Evolutionary conservation across 352 stramenopile species (phyloP).

Genomic region (Phytophthora pluvialis): DNA sequence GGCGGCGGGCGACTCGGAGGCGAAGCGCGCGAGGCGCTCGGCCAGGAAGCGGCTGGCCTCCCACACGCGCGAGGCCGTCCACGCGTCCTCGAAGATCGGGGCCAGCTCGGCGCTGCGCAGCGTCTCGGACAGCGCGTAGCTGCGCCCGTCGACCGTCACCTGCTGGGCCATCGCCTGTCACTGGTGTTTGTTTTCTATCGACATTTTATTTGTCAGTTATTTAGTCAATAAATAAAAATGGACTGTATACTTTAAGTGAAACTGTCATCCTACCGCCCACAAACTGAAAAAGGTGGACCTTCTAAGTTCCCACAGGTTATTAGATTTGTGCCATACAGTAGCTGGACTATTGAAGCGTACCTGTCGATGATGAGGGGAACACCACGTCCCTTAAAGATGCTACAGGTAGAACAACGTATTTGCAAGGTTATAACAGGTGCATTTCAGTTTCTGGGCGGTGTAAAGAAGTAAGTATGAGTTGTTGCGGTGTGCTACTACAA

Average conservation of each 20-base stretch:
- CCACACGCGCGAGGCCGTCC: constrained; percentile 84
- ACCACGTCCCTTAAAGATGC: too few relatives aligned
- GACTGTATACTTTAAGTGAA: background rate
- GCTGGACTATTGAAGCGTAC: too few relatives aligned
- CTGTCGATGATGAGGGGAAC: too few relatives aligned
- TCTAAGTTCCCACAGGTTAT: constrained; percentile 5
- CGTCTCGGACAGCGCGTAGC: constrained; percentile 80
- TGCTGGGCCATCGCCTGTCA: constrained; percentile 19
- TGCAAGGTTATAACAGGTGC: too few relatives aligned
- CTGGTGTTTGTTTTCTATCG: too few relatives aligned
- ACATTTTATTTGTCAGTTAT: too few relatives aligned
- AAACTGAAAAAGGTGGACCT: constrained; percentile 10
- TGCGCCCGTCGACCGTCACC: constrained; percentile 53
- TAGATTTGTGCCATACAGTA: background rate
- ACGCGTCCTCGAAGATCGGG: constrained; percentile 84
- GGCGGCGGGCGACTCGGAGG: constrained; percentile 11
- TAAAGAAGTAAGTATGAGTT: too few relatives aligned
- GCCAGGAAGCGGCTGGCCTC: constrained; percentile 73
- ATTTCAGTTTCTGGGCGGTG: too few relatives aligned
- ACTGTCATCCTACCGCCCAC: background rate
- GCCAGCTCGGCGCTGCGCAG: constrained; percentile 71
- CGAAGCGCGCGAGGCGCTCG: constrained; percentile 58
- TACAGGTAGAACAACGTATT: too few relatives aligned
- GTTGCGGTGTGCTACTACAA: too few relatives aligned
- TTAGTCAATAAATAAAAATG: background rate